Conservation (phyloP, 2,329 filamentous ascomycete species). For the Endoconidiophora polonica region DNA sequence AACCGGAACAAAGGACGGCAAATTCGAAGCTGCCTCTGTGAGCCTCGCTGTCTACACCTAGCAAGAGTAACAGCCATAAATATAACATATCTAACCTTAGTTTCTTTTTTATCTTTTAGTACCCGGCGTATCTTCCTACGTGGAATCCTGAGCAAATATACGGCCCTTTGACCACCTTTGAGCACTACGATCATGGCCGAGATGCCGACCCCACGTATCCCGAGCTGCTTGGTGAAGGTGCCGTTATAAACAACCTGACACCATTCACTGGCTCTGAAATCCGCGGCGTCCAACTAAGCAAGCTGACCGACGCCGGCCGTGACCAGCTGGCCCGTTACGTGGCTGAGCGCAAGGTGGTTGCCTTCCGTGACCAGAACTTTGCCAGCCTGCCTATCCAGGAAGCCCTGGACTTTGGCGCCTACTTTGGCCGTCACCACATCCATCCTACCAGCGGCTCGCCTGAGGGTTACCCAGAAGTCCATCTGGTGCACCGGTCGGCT, state of each 20-base stretch:
- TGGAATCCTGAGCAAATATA: conserved; percentile 51
- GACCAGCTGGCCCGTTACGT: conserved; percentile 63
- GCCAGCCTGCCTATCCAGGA: conserved; percentile 52
- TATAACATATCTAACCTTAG: neutral
- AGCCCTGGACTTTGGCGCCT: conserved; percentile 51
- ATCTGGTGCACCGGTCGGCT: conserved; percentile 59
- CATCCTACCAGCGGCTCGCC: conserved; percentile 65
- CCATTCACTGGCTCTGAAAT: conserved; percentile 61
- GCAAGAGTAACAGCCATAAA: too few species aligned
- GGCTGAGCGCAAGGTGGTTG: conserved; percentile 61
- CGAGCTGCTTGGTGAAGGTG: conserved; percentile 44
- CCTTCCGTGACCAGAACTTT: conserved; percentile 62
- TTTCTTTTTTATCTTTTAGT: conserved; percentile 22
- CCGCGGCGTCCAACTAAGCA: conserved; percentile 52
- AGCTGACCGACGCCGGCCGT: conserved; percentile 50
- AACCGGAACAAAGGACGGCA: conserved; percentile 9
- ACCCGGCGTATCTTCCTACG: conserved; percentile 56
- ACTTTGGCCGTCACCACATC: conserved; percentile 70
- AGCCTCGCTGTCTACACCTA: neutral
- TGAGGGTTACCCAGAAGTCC: conserved; percentile 55
- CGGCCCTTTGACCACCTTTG: conserved; percentile 49
- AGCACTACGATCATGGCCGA: conserved; percentile 59
- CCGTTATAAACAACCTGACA: conserved; percentile 43
- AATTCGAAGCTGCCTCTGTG: conserved; percentile 9
- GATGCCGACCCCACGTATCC: conserved; percentile 54